These are phyloP conservation scores for Penicillium capsulatum DNA, from an alignment of 2,329 filamentous ascomycete species.

Conservation along the genomic window DNA sequence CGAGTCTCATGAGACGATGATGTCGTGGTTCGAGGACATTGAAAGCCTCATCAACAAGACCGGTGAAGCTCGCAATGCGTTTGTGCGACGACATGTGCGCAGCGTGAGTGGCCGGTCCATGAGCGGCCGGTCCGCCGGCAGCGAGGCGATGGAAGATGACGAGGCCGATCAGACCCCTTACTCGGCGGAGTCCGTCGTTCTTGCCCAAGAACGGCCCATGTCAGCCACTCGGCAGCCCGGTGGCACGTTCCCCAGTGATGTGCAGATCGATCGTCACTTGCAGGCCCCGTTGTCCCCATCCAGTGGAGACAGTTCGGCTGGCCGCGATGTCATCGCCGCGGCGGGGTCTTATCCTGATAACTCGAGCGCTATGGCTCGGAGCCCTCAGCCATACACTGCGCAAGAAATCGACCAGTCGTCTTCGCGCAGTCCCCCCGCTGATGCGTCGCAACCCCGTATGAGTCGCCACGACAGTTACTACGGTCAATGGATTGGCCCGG, in stretches of 20 bases:
- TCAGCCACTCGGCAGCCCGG: slow-evolving; percentile 67
- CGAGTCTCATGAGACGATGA: slow-evolving; percentile 83
- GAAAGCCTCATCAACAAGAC: slow-evolving; percentile 83
- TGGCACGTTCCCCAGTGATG: slow-evolving; percentile 93
- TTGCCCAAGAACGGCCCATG: slow-evolving; percentile 35
- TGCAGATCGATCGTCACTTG: slow-evolving; percentile 82
- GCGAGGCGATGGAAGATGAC: slow-evolving; percentile 72
- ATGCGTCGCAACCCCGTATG: slow-evolving; percentile 11
- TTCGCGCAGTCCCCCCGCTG: slow-evolving; percentile 9
- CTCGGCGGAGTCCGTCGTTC: slow-evolving; percentile 51
- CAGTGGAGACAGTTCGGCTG: slow-evolving; percentile 73
- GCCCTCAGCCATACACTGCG: slow-evolving; percentile 32
- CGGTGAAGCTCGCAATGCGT: slow-evolving; percentile 81
- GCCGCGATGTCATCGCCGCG: slow-evolving; percentile 58
- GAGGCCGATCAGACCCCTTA: slow-evolving; percentile 64
- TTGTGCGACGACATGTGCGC: slow-evolving; percentile 77
- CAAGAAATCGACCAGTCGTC: slow-evolving; percentile 14
- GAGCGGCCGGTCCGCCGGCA: slow-evolving; percentile 65
- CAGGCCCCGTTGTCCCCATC: slow-evolving; percentile 73
- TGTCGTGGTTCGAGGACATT: slow-evolving; percentile 94
- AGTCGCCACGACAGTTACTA: slow-evolving; percentile 42
- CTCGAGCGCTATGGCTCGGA: slow-evolving; percentile 32
- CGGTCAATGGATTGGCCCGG: slow-evolving; percentile 52
- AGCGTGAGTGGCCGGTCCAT: slow-evolving; percentile 67
- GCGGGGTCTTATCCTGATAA: slow-evolving; percentile 54